Evolutionary conservation across 2,329 filamentous ascomycete species (phyloP).

Genomic region (Colletotrichum caudatum): DNA sequence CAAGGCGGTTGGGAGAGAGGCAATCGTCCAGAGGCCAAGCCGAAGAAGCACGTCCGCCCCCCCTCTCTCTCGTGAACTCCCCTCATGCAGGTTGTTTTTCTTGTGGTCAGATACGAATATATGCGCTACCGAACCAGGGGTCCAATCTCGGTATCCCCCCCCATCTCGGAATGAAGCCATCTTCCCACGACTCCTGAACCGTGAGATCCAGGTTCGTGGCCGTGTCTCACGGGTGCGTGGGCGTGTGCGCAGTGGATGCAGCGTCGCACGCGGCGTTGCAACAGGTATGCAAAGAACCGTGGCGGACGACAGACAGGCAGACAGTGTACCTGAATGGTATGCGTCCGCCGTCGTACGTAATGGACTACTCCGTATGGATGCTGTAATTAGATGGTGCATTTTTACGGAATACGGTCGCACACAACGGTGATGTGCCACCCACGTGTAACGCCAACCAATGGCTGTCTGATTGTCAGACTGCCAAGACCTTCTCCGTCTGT

Average conservation of each 20-base stretch:
- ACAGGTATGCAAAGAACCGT: background rate
- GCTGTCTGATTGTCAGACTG: background rate
- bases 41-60: background rate
- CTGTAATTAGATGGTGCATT: background rate
- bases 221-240: background rate
- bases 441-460: background rate
- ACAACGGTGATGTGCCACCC: conserved; percentile 1
- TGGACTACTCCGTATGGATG: background rate
- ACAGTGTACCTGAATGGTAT: background rate
- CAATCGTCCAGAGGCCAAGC: too few species aligned
- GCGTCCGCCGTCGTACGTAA: conserved; percentile 2
- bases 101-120: background rate
- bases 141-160: conserved; percentile 31
- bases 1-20: background rate
- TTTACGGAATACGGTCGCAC: background rate
- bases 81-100: background rate
- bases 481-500: conserved; percentile 22
- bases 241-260: background rate
- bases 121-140: conserved; percentile 14
- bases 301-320: too few species aligned
- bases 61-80: background rate
- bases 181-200: conserved; percentile 10
- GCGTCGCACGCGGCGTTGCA: background rate
- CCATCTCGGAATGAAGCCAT: conserved; percentile 40
- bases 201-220: conserved; percentile 6